Percentiles rank a stretch among this genome's conserved stretches.
These are phyloP conservation scores for Lojkania enalia DNA, from an alignment of 2,329 filamentous ascomycete genomes.

Conservation along the genomic window DNA sequence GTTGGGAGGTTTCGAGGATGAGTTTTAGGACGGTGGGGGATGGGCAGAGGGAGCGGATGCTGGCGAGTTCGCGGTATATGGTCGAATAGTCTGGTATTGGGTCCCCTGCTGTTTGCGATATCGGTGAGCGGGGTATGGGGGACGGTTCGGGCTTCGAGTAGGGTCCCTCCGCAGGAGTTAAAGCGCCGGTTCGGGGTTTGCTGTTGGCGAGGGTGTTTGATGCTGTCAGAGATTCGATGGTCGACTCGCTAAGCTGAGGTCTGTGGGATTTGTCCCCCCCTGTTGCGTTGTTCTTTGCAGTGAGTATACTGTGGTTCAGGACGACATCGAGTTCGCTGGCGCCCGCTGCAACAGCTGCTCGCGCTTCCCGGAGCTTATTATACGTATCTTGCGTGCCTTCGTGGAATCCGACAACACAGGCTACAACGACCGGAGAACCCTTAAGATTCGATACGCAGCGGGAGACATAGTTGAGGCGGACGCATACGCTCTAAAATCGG, in stretches of 20 bases:
- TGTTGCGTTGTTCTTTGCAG: constrained; percentile 28
- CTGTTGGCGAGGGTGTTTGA: constrained; percentile 36
- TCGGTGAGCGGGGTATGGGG: constrained; percentile 4
- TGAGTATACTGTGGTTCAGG: constrained; percentile 57
- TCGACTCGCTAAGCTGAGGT: constrained; percentile 24
- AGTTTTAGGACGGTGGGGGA: constrained; percentile 54
- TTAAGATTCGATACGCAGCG: constrained; percentile 55
- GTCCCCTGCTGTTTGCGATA: constrained; percentile 21
- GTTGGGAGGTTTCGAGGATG: constrained; percentile 62
- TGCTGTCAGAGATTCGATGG: constrained; percentile 39
- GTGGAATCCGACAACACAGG: constrained; percentile 63
- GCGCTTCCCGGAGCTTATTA: constrained; percentile 57
- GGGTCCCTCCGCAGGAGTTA: constrained; percentile 16
- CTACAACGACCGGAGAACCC: constrained; percentile 54
- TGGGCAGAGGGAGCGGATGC: constrained; percentile 55
- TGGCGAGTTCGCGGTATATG: constrained; percentile 58
- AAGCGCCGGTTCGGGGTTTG: constrained; percentile 13
- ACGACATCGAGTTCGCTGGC: constrained; percentile 63
- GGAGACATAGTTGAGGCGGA: constrained; percentile 57
- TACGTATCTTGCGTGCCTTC: constrained; percentile 59
- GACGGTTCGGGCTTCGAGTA: constrained; percentile 21
- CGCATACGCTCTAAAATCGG: constrained; percentile 57
- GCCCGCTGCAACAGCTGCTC: constrained; percentile 53
- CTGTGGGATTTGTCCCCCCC: constrained; percentile 10
- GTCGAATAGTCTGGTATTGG: constrained; percentile 48